Conservation (phyloP, 495 filamentous ascomycete species). For the Penicillium arizonense region DNA sequence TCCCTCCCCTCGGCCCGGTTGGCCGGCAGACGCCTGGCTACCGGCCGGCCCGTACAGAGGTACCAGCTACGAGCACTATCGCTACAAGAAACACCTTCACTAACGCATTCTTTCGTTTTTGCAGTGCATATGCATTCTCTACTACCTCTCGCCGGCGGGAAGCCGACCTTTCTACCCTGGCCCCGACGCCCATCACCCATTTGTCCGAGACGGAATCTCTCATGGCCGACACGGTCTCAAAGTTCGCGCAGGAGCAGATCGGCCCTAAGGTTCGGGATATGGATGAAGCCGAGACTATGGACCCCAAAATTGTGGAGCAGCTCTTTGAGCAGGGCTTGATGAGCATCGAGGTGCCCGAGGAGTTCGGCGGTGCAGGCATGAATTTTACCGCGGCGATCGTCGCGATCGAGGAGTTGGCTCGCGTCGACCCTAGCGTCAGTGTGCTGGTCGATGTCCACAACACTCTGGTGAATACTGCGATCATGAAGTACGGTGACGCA, state of each 20-base stretch:
- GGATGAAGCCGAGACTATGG: constrained; percentile 97
- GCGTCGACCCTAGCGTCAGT: constrained; percentile 91
- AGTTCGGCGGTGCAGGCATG: constrained; percentile 95
- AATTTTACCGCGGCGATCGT: constrained; percentile 97
- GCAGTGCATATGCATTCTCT: constrained; percentile 66
- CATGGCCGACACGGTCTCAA: constrained; percentile 86
- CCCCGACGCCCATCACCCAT: constrained; percentile 90
- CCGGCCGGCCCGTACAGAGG: constrained; percentile 45
- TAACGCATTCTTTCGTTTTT: background rate
- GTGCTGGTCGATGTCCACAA: constrained; percentile 97
- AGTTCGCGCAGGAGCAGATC: constrained; percentile 86
- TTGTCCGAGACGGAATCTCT: constrained; percentile 85
- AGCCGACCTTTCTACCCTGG: constrained; percentile 65
- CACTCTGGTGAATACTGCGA: constrained; percentile 91
- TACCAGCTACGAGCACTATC: constrained; percentile 7
- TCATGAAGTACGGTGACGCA: constrained; percentile 79
- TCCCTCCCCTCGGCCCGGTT: constrained; percentile 48
- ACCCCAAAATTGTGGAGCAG: constrained; percentile 80
- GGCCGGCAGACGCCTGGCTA: constrained; percentile 39
- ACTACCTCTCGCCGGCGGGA: constrained; percentile 60
- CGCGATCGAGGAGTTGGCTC: constrained; percentile 93
- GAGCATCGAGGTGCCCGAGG: constrained; percentile 96
- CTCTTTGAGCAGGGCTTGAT: constrained; percentile 97
- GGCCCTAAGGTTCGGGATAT: constrained; percentile 93
- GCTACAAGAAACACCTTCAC: background rate